Evolutionary conservation across 1,139 yeast genomes (phyloP).

Genomic region (Suhomyces yuchorum): DNA sequence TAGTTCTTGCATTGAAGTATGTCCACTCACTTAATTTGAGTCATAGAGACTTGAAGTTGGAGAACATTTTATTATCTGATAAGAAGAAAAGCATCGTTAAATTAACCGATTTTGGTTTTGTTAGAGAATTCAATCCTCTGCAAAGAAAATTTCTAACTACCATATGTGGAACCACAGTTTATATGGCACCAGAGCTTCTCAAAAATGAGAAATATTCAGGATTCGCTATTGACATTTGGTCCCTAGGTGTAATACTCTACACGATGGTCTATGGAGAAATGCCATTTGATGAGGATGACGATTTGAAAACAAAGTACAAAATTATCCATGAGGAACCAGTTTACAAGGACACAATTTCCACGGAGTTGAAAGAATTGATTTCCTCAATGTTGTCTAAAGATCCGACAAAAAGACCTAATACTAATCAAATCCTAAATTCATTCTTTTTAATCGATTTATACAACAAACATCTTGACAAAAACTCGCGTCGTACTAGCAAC

Average conservation of each 20-base stretch:
- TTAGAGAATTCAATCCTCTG: constrained; percentile 68
- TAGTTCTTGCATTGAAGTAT: constrained; percentile 79
- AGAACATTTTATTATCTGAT: constrained; percentile 78
- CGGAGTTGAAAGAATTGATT: constrained; percentile 50
- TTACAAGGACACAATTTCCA: constrained; percentile 48
- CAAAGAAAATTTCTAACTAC: constrained; percentile 66
- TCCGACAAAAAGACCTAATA: constrained; percentile 62
- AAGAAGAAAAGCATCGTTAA: constrained; percentile 59
- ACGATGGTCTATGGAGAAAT: constrained; percentile 83
- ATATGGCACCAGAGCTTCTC: constrained; percentile 94
- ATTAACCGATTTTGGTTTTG: constrained; percentile 91
- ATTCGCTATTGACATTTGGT: constrained; percentile 85
- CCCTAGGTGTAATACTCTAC: constrained; percentile 89
- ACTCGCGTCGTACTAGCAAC: constrained; percentile 31
- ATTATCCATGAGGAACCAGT: constrained; percentile 69
- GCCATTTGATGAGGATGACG: constrained; percentile 91
- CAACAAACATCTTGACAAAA: constrained; percentile 27
- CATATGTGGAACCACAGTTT: constrained; percentile 91
- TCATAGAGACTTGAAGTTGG: constrained; percentile 88
- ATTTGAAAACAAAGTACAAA: constrained; percentile 57
- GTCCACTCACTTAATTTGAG: constrained; percentile 82
- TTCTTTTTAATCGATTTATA: constrained; percentile 56
- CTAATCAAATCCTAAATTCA: constrained; percentile 61
- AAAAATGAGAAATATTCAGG: constrained; percentile 74
- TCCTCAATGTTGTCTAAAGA: constrained; percentile 62